Base-by-base conservation (phyloP, 2,329 filamentous ascomycete genomes). In the Alternaria alternata region DNA sequence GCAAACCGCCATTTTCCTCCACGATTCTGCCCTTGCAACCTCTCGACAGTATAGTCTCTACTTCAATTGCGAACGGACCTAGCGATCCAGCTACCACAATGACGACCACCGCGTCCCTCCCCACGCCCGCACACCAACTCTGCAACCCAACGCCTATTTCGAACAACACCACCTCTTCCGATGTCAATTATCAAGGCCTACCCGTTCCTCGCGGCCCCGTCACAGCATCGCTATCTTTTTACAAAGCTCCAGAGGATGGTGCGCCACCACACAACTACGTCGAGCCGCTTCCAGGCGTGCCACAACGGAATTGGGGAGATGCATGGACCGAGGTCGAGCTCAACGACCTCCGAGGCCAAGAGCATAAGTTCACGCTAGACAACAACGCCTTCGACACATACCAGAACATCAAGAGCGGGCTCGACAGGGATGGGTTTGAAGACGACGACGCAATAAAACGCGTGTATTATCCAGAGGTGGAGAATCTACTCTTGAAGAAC, bases 401-500 rank as follows among this genome's bases (percentile, higher is more conserved):
- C 49, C 81, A 82, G 12, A 79, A 83, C 68, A 79, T 92, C 1
- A 81, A 88, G 0, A 83, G 86, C 2, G 85, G 85, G 3, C 80
- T 85, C 26, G 80, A 80, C 43, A 80, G 85, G 32, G 81, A 80
- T 41, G 81, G 82, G 48, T 96, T 94, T 77, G 78, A 78, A 4
- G 87, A 91, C 75, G 90, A 93, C 70, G 86, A 83, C 11, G 87
- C 86, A 61, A 91, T 97, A 78, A 80, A 86, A 71, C 71, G 80
- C 1, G 84, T 88, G 54, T 97, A 96, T 83, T 97, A 97, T 81
- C 90, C 92, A 0, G 93, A 97, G 75, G 87, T 96, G 8, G 90
- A 94, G 79, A 77, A 84, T 49, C 81, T 96, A 26, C 81, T 97
- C 0, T 81, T 93, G 3, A 80, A 87, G 14, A 78, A 87, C 58